Base-by-base conservation (phyloP, 2,329 filamentous ascomycete species). In the Neonectria faginata region DNA sequence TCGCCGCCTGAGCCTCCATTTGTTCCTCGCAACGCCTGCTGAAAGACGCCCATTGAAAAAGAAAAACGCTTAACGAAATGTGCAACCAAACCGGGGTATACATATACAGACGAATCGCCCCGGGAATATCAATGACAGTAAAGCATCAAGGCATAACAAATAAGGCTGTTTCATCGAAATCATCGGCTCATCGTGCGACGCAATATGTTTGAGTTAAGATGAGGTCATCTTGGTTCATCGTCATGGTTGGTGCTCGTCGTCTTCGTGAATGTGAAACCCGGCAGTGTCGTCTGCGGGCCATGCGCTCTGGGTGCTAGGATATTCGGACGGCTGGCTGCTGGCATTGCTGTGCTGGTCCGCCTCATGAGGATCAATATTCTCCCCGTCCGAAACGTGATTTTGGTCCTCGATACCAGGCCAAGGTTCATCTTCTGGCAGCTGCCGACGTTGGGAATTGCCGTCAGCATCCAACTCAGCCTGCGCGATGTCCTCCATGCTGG, bases 361-460 rank as follows among this genome's bases (percentile, higher is more conserved):
- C 18, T 68, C 70, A 9, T 70, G 67, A 2, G 84, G 84, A 51
- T 87, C 82, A 36, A 83, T 74, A 61, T 88, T 87, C 69, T 88
- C 86, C 2, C 79, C 80, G 55, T 87, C 82, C 0, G 80, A 81
- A 67, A 81, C 78, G 47, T 76, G 73, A 16, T 80, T 81, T 57
- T 77, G 77, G 60, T 85, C 86, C 65, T 88, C 85, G 53, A 88
- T 85, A 9, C 86, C 86, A 0, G 82, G 84, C 85, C 86, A 87
- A 2, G 82, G 81, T 64, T 88, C 83, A 64, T 89, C 87, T 70
- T 88, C 85, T 1, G 84, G 84, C 25, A 80, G 67, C 62, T 74
- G 77, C 66, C 73, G 72, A 48, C 69, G 67, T 12, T 74, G 75
- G 31, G 76, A 74, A 57, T 70, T 72, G 60, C 69, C 66, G 20